Evolutionary conservation across 164 flowering plant genomes (phyloP).

Genomic region (Houttuynia cordata): DNA sequence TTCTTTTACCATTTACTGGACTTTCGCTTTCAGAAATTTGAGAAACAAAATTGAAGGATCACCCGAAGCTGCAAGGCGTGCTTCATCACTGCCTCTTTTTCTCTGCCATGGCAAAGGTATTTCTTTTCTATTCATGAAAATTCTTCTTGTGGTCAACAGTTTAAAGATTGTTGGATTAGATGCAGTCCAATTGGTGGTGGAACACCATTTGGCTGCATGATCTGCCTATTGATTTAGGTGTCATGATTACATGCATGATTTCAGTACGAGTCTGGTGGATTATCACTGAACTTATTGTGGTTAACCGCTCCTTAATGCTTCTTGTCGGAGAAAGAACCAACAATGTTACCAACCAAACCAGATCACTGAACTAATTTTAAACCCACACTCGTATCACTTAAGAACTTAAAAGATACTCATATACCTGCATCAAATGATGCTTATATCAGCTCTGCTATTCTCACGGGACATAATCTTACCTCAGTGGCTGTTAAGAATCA

Average conservation of each 20-base stretch:
- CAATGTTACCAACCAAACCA: not conserved
- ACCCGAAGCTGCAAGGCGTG: constrained; percentile 74
- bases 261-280: not conserved
- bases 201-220: not conserved
- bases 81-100: constrained; percentile 75
- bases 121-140: not conserved
- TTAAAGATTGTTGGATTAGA: not conserved
- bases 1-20: not conserved
- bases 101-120: constrained; percentile 79
- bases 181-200: not conserved
- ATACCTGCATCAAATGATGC: not conserved
- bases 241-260: not conserved
- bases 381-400: too few species aligned
- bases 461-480: too few species aligned
- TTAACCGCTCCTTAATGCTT: not conserved
- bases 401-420: not conserved
- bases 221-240: not conserved
- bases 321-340: not conserved
- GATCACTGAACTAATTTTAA: too few species aligned
- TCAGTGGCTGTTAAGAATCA: too few species aligned
- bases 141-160: not conserved
- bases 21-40: constrained; percentile 37
- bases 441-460: too few species aligned
- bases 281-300: not conserved
- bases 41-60: constrained; percentile 69